These are phyloP conservation scores for Syzygium grande DNA, from an alignment of 345 rosid genomes.

Conservation along the genomic window DNA sequence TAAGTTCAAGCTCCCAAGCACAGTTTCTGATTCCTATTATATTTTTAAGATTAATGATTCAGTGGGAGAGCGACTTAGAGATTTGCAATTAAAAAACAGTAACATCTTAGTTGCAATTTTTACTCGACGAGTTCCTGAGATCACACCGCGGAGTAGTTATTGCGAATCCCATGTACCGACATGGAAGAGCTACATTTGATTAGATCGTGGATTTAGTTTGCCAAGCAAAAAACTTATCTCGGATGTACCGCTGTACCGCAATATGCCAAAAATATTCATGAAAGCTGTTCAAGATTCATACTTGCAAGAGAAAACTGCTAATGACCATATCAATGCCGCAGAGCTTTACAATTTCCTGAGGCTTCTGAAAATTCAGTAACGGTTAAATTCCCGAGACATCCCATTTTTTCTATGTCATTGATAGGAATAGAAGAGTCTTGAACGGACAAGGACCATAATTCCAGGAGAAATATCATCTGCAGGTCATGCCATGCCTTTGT, in stretches of 20 bases:
- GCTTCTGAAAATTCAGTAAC: background rate
- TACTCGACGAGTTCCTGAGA: background rate
- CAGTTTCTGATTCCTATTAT: background rate
- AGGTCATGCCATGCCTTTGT: background rate
- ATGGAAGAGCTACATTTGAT: background rate
- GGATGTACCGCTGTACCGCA: no score
- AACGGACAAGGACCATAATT: background rate
- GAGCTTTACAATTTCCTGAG: background rate
- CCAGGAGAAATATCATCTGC: background rate
- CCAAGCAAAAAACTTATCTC: fast-evolving
- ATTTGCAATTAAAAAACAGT: background rate
- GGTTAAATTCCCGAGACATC: background rate
- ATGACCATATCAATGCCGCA: background rate
- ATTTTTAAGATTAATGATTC: background rate
- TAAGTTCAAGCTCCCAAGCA: background rate
- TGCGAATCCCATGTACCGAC: background rate
- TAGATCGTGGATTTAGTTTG: background rate
- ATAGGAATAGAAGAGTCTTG: background rate
- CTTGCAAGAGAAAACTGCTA: background rate
- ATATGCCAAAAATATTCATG: background rate
- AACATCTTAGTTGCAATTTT: background rate
- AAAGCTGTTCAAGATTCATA: background rate
- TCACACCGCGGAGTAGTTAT: no score
- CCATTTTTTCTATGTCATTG: background rate
- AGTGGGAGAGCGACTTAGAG: background rate